Conservation (phyloP, 768 basidiomycete species). For the Trametes coccinea region DNA sequence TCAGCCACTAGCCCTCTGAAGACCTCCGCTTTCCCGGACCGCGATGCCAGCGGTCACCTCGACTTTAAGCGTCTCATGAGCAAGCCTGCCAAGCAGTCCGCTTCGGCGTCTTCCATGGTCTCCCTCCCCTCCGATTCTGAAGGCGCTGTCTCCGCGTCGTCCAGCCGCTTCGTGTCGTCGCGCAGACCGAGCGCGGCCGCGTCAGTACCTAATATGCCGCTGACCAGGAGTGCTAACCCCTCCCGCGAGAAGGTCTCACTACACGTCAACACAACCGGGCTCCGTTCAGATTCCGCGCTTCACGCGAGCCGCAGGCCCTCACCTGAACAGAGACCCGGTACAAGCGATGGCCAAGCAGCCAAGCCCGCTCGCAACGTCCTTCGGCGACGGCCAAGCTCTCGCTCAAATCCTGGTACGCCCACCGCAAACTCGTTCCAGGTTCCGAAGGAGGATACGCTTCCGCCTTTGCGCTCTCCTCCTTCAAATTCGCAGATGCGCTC, state of each 20-base stretch:
- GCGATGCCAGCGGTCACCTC: conserved; percentile 29
- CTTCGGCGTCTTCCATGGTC: conserved; percentile 26
- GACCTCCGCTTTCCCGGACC: conserved; percentile 26
- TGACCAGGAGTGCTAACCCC: background rate
- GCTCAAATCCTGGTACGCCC: conserved; percentile 26
- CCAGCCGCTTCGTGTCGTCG: background rate
- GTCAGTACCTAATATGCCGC: background rate
- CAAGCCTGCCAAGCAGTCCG: conserved; percentile 29
- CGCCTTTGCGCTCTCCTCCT: conserved; percentile 2
- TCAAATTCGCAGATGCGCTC: background rate
- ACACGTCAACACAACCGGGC: conserved; percentile 8
- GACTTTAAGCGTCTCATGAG: conserved; percentile 34
- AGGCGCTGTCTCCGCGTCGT: conserved; percentile 11
- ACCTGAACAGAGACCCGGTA: conserved; percentile 16
- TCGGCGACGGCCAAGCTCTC: conserved; percentile 23
- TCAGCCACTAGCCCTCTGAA: conserved; percentile 21
- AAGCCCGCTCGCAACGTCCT: conserved; percentile 23
- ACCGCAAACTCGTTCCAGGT: conserved; percentile 14
- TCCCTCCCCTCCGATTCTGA: conserved; percentile 31
- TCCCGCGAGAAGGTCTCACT: conserved; percentile 11
- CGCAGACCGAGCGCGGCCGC: conserved; percentile 4
- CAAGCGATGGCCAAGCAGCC: conserved; percentile 8
- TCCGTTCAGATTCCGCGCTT: background rate
- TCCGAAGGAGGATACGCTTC: background rate
- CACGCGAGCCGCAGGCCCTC: background rate